Evolutionary conservation across 139 green algal species (phyloP).

Genomic region (Auxenochlorella protothecoides): DNA sequence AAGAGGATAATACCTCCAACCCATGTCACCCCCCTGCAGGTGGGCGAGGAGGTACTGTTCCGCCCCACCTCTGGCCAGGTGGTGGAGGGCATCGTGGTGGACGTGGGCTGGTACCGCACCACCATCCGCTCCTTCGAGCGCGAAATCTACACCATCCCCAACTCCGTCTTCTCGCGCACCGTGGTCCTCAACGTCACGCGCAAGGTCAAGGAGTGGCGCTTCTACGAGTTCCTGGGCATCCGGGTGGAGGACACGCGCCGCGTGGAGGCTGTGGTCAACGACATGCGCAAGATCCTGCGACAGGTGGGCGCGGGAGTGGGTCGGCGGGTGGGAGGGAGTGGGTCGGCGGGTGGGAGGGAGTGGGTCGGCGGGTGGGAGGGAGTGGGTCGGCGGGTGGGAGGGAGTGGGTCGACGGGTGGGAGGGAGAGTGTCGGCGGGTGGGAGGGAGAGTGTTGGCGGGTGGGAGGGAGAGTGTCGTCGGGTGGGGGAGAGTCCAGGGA

Average conservation of each 20-base stretch:
- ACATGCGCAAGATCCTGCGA: conserved; percentile 59
- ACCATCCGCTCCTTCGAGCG: conserved; percentile 74
- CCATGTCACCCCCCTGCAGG: conserved; percentile 19
- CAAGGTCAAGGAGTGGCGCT: conserved; percentile 77
- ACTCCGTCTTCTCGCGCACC: conserved; percentile 75
- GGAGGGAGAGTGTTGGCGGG: no score
- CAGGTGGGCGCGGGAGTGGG: conserved; percentile 7
- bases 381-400: no score
- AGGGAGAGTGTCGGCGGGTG: no score
- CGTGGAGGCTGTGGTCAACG: conserved; percentile 30
- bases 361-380: no score
- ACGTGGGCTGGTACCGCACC: conserved; percentile 87
- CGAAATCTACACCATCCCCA: conserved; percentile 54
- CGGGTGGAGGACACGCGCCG: conserved; percentile 33
- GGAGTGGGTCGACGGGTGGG: no score
- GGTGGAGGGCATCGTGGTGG: conserved; percentile 82
- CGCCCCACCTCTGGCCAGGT: conserved; percentile 38
- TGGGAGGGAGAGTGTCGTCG: no score
- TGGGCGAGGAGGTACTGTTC: conserved; percentile 76
- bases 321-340: neutral
- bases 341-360: neutral
- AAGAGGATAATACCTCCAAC: no score
- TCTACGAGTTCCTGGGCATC: conserved; percentile 68
- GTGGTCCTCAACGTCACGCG: conserved; percentile 85
- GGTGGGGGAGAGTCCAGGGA: no score